Conservation (phyloP, 2,329 filamentous ascomycete species). For the Diplocarpon rosae region DNA sequence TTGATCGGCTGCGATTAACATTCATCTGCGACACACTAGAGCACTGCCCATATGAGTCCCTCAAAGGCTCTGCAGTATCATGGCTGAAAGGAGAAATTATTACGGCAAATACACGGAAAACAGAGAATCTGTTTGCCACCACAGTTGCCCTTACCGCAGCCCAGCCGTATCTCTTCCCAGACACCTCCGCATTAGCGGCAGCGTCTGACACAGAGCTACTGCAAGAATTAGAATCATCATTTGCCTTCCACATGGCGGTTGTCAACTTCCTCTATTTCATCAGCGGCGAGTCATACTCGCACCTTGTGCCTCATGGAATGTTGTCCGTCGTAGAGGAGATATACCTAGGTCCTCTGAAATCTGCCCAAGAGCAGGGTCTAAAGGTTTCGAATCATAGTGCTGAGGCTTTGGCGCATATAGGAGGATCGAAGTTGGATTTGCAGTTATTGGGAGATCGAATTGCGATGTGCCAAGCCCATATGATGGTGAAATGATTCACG, state of each 20-base stretch:
- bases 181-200: slow-evolving; percentile 37
- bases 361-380: slow-evolving; percentile 29
- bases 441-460: slow-evolving; percentile 23
- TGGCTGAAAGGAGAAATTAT: slow-evolving; percentile 56
- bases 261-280: slow-evolving; percentile 51
- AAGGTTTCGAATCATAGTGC: slow-evolving; percentile 4
- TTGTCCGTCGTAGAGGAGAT: slow-evolving; percentile 45
- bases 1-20: slow-evolving; percentile 45
- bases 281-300: slow-evolving; percentile 35
- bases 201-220: slow-evolving; percentile 33
- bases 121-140: slow-evolving; percentile 35
- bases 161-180: slow-evolving; percentile 52
- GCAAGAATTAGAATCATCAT: slow-evolving; percentile 41
- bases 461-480: slow-evolving; percentile 10
- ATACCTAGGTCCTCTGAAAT: slow-evolving; percentile 43
- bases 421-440: slow-evolving; percentile 12
- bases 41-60: slow-evolving; percentile 50
- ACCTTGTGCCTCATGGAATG: slow-evolving; percentile 45
- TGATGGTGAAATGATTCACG: slow-evolving; percentile 10
- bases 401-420: slow-evolving; percentile 2
- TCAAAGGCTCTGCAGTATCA: slow-evolving; percentile 51
- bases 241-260: slow-evolving; percentile 45
- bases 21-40: slow-evolving; percentile 56
- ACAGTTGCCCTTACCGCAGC: slow-evolving; percentile 46
- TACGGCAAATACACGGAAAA: slow-evolving; percentile 25